phyloP scores from a whole-genome alignment of 2,329 filamentous ascomycete species.

The Annulohypoxylon truncatum region DNA sequence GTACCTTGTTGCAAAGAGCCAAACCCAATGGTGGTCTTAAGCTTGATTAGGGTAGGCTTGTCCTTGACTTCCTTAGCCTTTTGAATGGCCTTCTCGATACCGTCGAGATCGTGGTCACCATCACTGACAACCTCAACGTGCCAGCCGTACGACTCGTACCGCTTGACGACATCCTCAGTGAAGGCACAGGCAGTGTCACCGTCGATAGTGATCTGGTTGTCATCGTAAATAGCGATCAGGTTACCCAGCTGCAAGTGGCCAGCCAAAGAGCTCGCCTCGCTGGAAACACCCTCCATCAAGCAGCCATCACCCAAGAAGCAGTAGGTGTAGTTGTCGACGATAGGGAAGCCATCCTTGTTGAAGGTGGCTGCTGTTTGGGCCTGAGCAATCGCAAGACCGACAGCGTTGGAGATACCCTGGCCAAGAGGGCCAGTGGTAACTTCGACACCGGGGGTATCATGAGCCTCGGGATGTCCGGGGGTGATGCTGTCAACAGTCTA shows the following conservation, averaged over 20 bases:
- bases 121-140: constrained; percentile 86
- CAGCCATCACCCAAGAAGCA: constrained; percentile 97
- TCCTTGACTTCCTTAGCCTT: constrained; percentile 88
- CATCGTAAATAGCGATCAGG: constrained; percentile 96
- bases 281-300: constrained; percentile 97
- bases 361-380: constrained; percentile 89
- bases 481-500: constrained; percentile 77
- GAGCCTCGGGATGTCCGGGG: constrained; percentile 94
- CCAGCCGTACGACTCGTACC: constrained; percentile 98
- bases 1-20: constrained; percentile 94
- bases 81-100: constrained; percentile 88
- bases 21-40: constrained; percentile 97
- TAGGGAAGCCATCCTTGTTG: constrained; percentile 94
- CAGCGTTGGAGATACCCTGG: constrained; percentile 96
- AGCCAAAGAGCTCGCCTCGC: constrained; percentile 90
- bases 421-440: constrained; percentile 98
- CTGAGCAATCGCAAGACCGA: constrained; percentile 97
- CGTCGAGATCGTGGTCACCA: constrained; percentile 88
- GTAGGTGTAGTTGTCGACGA: constrained; percentile 98
- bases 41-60: constrained; percentile 97
- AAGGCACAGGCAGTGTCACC: constrained; percentile 96
- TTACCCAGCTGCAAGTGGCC: constrained; percentile 98
- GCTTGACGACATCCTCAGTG: constrained; percentile 94
- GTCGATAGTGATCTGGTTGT: constrained; percentile 97
- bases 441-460: constrained; percentile 96